Conservation (phyloP, 352 stramenopile species). For the Pythium inflatum region DNA sequence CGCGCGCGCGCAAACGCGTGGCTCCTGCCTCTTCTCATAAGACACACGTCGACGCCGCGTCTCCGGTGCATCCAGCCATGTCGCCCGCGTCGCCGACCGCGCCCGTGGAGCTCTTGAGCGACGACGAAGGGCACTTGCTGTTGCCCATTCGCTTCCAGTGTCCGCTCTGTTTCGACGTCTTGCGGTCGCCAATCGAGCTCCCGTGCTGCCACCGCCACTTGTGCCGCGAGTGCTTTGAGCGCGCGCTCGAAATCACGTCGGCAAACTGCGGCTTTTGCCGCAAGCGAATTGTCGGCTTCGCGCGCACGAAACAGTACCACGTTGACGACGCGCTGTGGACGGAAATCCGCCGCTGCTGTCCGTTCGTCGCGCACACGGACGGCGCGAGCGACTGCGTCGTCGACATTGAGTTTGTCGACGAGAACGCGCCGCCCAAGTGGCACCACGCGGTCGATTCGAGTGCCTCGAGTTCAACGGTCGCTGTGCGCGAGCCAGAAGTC, state of each 20-base stretch:
- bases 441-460: neutral
- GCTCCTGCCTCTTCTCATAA: too few species aligned
- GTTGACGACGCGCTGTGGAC: constrained; percentile 66
- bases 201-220: constrained; percentile 76
- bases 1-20: neutral
- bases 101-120: constrained; percentile 19
- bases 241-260: constrained; percentile 70
- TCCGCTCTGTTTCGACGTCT: constrained; percentile 77
- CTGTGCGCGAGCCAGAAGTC: constrained; percentile 4
- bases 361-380: constrained; percentile 39
- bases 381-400: constrained; percentile 20
- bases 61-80: neutral
- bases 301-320: constrained; percentile 73
- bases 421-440: constrained; percentile 21
- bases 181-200: constrained; percentile 65
- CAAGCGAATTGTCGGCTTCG: constrained; percentile 75
- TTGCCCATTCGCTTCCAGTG: constrained; percentile 75
- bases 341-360: constrained; percentile 54
- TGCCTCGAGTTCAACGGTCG: constrained; percentile 9
- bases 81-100: neutral
- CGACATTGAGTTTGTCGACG: constrained; percentile 36
- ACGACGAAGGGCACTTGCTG: constrained; percentile 30
- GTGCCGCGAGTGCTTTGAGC: constrained; percentile 76
- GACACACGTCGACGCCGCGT: neutral
- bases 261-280: constrained; percentile 83